A percentile compares a stretch with the other conserved stretches of the same genome.
Conservation (phyloP, 1,284 basidiomycete species). For the Cutaneotrichosporon spelunceum region DNA sequence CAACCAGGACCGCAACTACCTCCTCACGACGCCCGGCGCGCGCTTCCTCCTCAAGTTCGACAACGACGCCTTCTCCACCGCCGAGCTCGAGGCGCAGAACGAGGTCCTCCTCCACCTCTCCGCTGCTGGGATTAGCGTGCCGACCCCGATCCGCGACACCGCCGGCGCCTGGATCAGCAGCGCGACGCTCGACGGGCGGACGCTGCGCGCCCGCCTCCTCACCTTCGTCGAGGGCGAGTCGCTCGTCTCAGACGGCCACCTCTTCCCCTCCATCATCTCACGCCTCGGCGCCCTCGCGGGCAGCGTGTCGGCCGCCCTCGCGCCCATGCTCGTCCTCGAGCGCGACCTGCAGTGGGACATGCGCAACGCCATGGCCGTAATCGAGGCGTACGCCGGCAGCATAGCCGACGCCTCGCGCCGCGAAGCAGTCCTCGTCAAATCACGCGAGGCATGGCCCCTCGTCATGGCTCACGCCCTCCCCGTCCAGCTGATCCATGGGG, state of each 20-base stretch:
- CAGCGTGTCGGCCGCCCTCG: neutral
- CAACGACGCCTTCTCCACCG: slow-evolving; percentile 11
- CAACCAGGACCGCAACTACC: slow-evolving; percentile 21
- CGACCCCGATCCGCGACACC: neutral
- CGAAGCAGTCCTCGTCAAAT: neutral
- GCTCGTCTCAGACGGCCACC: slow-evolving; percentile 14
- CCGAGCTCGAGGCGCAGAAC: slow-evolving; percentile 18
- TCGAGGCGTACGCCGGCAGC: slow-evolving; percentile 7
- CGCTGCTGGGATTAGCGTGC: neutral
- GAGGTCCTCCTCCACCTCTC: slow-evolving; percentile 10
- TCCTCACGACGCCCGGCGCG: neutral
- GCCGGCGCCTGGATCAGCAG: neutral
- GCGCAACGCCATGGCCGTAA: slow-evolving; percentile 15
- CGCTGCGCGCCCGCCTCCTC: slow-evolving; percentile 12
- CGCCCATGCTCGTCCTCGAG: slow-evolving; percentile 6
- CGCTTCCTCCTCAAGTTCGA: slow-evolving; percentile 22
- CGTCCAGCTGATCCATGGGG: slow-evolving; percentile 18
- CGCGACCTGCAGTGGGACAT: slow-evolving; percentile 23
- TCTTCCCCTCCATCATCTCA: slow-evolving; percentile 5
- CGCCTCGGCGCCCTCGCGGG: slow-evolving; percentile 14
- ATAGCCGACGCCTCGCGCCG: neutral
- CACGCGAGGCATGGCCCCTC: slow-evolving; percentile 3
- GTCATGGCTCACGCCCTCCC: slow-evolving; percentile 5
- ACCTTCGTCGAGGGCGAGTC: slow-evolving; percentile 14
- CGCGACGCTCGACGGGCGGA: neutral